These are phyloP conservation scores for Calocera cornea DNA, from an alignment of 768 basidiomycete genomes.

Conservation along the genomic window DNA sequence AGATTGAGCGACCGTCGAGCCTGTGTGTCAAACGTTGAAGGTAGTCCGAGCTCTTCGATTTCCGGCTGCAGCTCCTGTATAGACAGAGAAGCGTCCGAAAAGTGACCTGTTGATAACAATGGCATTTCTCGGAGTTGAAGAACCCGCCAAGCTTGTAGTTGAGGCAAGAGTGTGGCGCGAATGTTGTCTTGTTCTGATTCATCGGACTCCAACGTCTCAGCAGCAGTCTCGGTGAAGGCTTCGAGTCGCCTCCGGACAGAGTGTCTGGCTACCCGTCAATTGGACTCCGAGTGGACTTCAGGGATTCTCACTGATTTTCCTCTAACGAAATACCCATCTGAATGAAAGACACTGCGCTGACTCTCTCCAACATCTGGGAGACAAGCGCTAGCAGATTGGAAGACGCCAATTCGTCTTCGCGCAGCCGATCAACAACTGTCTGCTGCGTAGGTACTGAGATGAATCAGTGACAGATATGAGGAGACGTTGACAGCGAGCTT, in stretches of 20 bases:
- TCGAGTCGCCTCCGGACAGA: not conserved
- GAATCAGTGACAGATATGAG: not conserved
- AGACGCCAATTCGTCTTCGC: not conserved
- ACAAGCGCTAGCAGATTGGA: not conserved
- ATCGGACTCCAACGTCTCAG: not conserved
- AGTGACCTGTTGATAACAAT: not conserved
- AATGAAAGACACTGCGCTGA: not conserved
- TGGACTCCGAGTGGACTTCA: not conserved
- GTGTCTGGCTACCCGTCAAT: not conserved
- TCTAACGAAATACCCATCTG: not conserved
- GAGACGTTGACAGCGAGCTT: not conserved
- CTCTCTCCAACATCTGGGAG: not conserved
- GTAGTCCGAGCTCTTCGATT: not conserved
- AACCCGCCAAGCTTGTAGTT: not conserved
- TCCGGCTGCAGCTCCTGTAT: not conserved
- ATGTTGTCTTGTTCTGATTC: not conserved
- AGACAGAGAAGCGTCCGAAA: not conserved
- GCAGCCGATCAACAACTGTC: not conserved
- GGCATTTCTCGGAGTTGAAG: not conserved
- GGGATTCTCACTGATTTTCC: not conserved
- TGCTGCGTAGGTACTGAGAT: not conserved
- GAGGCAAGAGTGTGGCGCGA: not conserved
- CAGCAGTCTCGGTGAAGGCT: not conserved
- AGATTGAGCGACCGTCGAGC: not conserved
- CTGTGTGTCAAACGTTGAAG: not conserved